Evolutionary conservation across 352 stramenopile species (phyloP), one percentile per base, ranked within the genome.

Genomic region (Phytopythium ostracodes): DNA sequence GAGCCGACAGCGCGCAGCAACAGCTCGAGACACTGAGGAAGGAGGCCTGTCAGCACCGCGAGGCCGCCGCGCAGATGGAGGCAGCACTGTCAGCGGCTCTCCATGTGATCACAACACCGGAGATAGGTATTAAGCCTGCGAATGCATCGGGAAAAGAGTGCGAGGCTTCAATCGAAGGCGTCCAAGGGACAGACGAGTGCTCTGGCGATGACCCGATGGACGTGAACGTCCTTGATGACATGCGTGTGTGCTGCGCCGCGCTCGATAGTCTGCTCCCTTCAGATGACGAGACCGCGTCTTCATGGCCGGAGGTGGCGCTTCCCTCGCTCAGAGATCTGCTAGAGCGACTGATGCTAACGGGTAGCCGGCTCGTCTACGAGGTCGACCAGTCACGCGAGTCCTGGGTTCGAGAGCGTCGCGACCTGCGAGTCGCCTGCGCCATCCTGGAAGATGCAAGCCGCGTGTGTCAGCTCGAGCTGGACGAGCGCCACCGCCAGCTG

Each of bases 381-480:
- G 27, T 77, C 1, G 58, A 63, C 18, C 49, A 20, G 9, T 42
- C 63, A 10, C 36, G 67, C n/a, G 60, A 52, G 10, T 84, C 77
- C 1, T 87, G 77, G 75, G 20, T 53, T n/a, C 63, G 68, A 2
- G 75, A 87, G 29, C 71, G 71, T 6, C 38, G 49, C 8, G 73
- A 83, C 38, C 43, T 85, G 17, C 29, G 72, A 0, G 61, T 60
- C 4, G 65, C 77, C 2, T 72, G 66, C 43, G 31, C 66, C 15
- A 58, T 61, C n/a, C 52, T 88, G 24, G 62, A 86, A 29, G 56
- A 63, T 4, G 74, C 78, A 0, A 64, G 65, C 29, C 44, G 29
- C 20, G 38, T 76, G 35, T 86, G 75, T 22, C 66, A 73, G 38
- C 14, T 66, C 2, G 75, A 79, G 46, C 76, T 84, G 66, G 55